Conservation (phyloP, 2,329 filamentous ascomycete genomes). For the Nemania sp. region DNA sequence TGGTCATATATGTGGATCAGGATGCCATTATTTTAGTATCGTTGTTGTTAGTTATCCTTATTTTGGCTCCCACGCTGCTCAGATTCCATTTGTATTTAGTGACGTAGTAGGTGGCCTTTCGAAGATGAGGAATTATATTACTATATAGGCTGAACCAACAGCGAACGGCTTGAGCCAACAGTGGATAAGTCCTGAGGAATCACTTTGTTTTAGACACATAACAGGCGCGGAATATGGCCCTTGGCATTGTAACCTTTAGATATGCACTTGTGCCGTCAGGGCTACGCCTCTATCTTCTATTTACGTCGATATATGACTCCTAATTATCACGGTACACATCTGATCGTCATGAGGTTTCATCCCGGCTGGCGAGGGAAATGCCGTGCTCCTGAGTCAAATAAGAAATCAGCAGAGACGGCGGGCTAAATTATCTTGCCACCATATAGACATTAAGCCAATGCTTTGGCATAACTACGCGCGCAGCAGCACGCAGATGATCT, state of each 20-base stretch:
- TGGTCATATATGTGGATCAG: slow-evolving; percentile 17
- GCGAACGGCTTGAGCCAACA: slow-evolving; percentile 5
- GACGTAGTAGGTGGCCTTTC: slow-evolving; percentile 13
- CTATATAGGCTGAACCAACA: slow-evolving; percentile 13
- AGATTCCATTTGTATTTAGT: slow-evolving; percentile 3
- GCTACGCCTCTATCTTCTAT: slow-evolving; percentile 12
- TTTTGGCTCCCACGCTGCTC: slow-evolving; percentile 10
- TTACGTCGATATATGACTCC: slow-evolving; percentile 6
- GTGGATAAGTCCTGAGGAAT: background rate
- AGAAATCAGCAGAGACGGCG: slow-evolving; percentile 11
- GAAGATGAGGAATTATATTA: slow-evolving; percentile 4
- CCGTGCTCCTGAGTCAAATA: slow-evolving; percentile 5
- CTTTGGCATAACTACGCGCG: slow-evolving; percentile 20
- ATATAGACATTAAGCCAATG: slow-evolving; percentile 3
- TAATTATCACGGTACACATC: slow-evolving; percentile 8
- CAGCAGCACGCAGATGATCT: slow-evolving; percentile 26
- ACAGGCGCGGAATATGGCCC: background rate
- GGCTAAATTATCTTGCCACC: slow-evolving; percentile 11
- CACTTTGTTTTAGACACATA: background rate
- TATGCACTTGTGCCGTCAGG: slow-evolving; percentile 5
- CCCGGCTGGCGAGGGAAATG: slow-evolving; percentile 25
- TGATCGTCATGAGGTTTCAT: slow-evolving; percentile 23
- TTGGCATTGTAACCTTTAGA: slow-evolving; percentile 3
- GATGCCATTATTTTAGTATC: slow-evolving; percentile 3
- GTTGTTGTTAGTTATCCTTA: slow-evolving; percentile 8